Base-by-base conservation (phyloP, 208 protist genomes). In the Acanthamoeba lenticulata region DNA sequence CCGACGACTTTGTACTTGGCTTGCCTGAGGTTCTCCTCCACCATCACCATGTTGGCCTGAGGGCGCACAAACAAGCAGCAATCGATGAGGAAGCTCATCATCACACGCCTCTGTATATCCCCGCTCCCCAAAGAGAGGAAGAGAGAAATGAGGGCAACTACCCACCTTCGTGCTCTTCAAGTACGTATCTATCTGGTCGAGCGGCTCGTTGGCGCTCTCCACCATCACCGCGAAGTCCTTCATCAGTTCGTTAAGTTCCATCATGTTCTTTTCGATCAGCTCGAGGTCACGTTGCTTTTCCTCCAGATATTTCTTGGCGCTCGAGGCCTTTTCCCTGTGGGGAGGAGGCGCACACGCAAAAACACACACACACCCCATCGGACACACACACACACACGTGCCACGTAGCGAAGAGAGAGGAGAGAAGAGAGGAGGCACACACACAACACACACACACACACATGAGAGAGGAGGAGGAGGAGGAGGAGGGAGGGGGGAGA, bases 141-240 rank as follows among this genome's bases (percentile, higher is more conserved):
- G n/a, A n/a, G n/a, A n/a, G n/a, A n/a, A 52, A 52, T 52, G 47
- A 4, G 0, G 2, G 65, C 19, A n/a, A 24, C 19, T 65, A 19
- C 19, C 15, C n/a, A 77, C 67, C 36, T 77, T 77, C 21, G 67
- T 77, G 29, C 36, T 27, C 15, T 27, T 13, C 4, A 77, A 27
- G 67, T 77, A 77, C 21, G 67, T 77, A 9, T 77, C 67, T 13
- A 77, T 77, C 67, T 77, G 67, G 34, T 77, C 67, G 34, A 77
- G 67, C 21, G 67, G 67, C 36, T 77, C 67, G 67, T 77, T 77
- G 67, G 67, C 67, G 67, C 67, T 77, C 36, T 77, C 67, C 29
- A 77, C 67, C 67, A 77, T 77, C 34, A 77, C 67, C 36, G 67
- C 67, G n/a, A 77, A 77, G 67, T 77, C 67, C 67, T 77, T 77